phyloP scores from a whole-genome alignment of 352 stramenopile species.

The Globisporangium mamillatum region DNA sequence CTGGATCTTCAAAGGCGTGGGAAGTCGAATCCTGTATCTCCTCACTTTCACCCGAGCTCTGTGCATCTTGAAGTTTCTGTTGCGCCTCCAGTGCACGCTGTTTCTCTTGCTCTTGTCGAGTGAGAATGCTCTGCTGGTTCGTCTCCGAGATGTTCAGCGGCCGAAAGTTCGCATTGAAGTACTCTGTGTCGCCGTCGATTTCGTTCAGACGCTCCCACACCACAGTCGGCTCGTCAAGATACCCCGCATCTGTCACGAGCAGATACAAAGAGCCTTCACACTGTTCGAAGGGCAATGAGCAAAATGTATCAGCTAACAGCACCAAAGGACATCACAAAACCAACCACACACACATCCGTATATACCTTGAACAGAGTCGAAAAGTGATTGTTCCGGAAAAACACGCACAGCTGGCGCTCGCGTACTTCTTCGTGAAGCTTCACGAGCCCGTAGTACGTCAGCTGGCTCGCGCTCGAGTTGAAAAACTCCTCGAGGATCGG shows the following conservation, averaged over 20 bases:
- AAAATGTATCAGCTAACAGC: not conserved
- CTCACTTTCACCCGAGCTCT: not conserved
- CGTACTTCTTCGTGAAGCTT: constrained; percentile 91
- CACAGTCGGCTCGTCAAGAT: constrained; percentile 90
- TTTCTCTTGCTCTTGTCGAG: constrained; percentile 46
- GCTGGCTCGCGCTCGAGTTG: constrained; percentile 85
- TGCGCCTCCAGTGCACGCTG: constrained; percentile 23
- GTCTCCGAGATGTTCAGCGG: constrained; percentile 62
- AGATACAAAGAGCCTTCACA: constrained; percentile 92
- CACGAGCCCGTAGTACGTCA: constrained; percentile 94
- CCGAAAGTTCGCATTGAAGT: constrained; percentile 66
- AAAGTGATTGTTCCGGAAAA: constrained; percentile 99
- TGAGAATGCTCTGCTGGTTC: constrained; percentile 66
- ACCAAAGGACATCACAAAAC: not conserved
- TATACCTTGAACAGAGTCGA: constrained; percentile 93
- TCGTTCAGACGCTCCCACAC: constrained; percentile 95
- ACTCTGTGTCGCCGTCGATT: constrained; percentile 83
- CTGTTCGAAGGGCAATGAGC: constrained; percentile 25
- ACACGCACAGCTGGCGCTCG: constrained; percentile 91
- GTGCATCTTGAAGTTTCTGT: not conserved
- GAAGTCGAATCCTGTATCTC: not conserved
- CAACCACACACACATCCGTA: not conserved
- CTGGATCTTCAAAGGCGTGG: constrained; percentile 37
- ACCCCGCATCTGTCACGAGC: constrained; percentile 96
- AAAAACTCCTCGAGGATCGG: constrained; percentile 91